Conservation (phyloP, 805 yeast species). For the Metschnikowia reukaufii region DNA sequence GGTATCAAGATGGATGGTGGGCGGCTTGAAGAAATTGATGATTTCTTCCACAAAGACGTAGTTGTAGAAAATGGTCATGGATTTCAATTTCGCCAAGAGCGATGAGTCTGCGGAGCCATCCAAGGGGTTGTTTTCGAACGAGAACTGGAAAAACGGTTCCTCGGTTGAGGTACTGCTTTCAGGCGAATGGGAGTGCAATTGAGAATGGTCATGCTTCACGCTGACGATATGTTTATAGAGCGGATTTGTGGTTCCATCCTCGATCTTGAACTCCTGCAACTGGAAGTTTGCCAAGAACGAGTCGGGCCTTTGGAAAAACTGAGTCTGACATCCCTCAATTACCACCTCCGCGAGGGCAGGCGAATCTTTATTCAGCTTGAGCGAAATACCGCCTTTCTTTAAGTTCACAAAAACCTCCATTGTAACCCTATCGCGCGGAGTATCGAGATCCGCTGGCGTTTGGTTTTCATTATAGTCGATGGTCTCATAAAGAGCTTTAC, state of each 20-base stretch:
- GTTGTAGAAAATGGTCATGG: conserved; percentile 89
- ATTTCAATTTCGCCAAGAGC: conserved; percentile 68
- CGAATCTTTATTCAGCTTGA: conserved; percentile 42
- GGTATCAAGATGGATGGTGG: conserved; percentile 80
- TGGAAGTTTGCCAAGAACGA: conserved; percentile 73
- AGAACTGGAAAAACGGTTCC: conserved; percentile 76
- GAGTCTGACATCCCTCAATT: conserved; percentile 78
- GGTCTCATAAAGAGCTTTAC: conserved; percentile 86
- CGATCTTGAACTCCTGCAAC: conserved; percentile 77
- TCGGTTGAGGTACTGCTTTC: conserved; percentile 11
- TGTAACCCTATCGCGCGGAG: conserved; percentile 74
- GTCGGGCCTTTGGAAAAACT: conserved; percentile 73
- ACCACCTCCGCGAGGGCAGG: conserved; percentile 69
- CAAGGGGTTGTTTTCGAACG: conserved; percentile 84
- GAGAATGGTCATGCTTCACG: conserved; percentile 61
- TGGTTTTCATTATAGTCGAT: conserved; percentile 82
- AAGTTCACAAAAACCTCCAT: conserved; percentile 66
- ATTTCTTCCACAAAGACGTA: conserved; percentile 79
- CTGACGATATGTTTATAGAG: conserved; percentile 86
- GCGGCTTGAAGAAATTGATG: conserved; percentile 78
- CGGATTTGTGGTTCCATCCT: conserved; percentile 79
- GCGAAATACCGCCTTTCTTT: conserved; percentile 72
- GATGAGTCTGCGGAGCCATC: conserved; percentile 82
- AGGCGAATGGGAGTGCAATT: conserved; percentile 25
- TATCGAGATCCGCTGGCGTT: conserved; percentile 49